Evolutionary conservation across 805 yeast species (phyloP).

Genomic region (Pichia nanzhaoensis): DNA sequence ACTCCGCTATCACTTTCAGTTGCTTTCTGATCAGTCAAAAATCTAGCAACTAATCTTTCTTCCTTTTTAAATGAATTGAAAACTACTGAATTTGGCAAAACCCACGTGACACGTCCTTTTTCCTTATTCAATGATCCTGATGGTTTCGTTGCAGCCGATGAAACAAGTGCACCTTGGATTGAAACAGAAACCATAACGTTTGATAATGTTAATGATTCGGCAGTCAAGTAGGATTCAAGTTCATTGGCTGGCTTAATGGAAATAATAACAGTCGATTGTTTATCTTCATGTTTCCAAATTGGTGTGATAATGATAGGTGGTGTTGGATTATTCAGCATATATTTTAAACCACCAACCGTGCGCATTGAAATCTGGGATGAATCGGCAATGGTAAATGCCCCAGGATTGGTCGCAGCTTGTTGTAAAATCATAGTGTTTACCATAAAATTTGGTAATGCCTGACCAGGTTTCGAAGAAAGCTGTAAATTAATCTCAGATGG

Average conservation of each 20-base stretch:
- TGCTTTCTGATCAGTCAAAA: slow-evolving; percentile 66
- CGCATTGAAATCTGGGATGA: slow-evolving; percentile 49
- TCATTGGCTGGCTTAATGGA: slow-evolving; percentile 52
- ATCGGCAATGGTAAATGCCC: slow-evolving; percentile 35
- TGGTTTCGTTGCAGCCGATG: slow-evolving; percentile 83
- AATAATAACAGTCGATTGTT: slow-evolving; percentile 80
- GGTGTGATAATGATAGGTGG: slow-evolving; percentile 74
- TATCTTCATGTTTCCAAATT: slow-evolving; percentile 82
- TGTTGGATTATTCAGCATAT: slow-evolving; percentile 44
- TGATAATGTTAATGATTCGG: slow-evolving; percentile 38
- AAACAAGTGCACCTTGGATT: slow-evolving; percentile 53
- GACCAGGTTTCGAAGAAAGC: slow-evolving; percentile 35
- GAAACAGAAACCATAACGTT: slow-evolving; percentile 58
- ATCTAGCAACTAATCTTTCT: slow-evolving; percentile 77
- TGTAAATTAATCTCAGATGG: slow-evolving; percentile 38
- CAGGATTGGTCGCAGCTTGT: slow-evolving; percentile 20
- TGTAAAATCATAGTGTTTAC: slow-evolving; percentile 51
- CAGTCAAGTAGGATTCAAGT: slow-evolving; percentile 30
- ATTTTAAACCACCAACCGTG: slow-evolving; percentile 78
- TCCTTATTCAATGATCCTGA: slow-evolving; percentile 87
- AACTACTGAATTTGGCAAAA: slow-evolving; percentile 39
- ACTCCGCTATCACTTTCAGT: slow-evolving; percentile 72
- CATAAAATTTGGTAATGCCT: slow-evolving; percentile 38
- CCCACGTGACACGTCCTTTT: slow-evolving; percentile 82
- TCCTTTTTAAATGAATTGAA: slow-evolving; percentile 36